Evolutionary conservation across 768 basidiomycete genomes (phyloP).

Genomic region (Calocybe cyanea): DNA sequence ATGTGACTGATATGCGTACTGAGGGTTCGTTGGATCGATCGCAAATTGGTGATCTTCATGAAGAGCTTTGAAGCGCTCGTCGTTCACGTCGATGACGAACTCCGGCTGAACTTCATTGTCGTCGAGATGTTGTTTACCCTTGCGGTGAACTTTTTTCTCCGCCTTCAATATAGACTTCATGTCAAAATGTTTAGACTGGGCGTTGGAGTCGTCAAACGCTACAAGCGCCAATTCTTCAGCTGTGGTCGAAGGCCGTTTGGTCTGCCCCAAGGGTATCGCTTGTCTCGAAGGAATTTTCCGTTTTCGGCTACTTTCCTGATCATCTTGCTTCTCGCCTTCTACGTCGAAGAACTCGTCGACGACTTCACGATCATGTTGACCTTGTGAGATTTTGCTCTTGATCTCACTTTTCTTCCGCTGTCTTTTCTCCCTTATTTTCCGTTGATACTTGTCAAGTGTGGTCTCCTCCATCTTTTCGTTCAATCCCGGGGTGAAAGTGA

Average conservation of each 20-base stretch:
- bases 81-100: constrained; percentile 81
- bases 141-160: constrained; percentile 61
- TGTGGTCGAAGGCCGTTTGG: constrained; percentile 40
- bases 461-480: constrained; percentile 65
- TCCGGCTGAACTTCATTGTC: constrained; percentile 73
- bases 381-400: constrained; percentile 33
- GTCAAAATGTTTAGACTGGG: constrained; percentile 78
- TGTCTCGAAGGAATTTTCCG: constrained; percentile 3
- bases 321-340: constrained; percentile 39
- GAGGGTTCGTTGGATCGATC: constrained; percentile 94
- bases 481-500: constrained; percentile 90
- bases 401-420: constrained; percentile 72
- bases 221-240: constrained; percentile 64
- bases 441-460: constrained; percentile 83
- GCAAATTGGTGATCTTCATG: constrained; percentile 91
- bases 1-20: constrained; percentile 49
- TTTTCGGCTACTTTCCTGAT: constrained; percentile 15
- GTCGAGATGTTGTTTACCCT: constrained; percentile 34
- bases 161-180: constrained; percentile 86
- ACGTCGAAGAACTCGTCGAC: constrained; percentile 80
- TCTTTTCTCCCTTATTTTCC: constrained; percentile 87
- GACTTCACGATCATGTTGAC: constrained; percentile 15
- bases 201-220: constrained; percentile 47
- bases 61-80: constrained; percentile 82
- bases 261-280: constrained; percentile 11